Evolutionary conservation across 768 basidiomycete genomes (phyloP).

Genomic region (Jaapia argillacea): DNA sequence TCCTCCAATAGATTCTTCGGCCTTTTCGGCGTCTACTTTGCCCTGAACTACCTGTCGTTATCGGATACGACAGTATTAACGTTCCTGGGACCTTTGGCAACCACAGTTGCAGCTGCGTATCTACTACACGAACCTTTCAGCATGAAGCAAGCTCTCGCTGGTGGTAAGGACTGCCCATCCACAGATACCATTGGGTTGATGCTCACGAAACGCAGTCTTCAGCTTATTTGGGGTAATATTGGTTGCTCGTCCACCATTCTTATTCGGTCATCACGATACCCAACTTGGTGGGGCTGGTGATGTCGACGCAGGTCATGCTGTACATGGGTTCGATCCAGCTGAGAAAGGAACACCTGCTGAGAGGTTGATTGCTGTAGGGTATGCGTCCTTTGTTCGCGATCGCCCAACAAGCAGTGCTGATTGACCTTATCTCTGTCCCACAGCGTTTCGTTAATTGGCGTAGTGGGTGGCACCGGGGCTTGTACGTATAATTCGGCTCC

Average conservation of each 20-base stretch:
- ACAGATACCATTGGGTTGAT: background rate
- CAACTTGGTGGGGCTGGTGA: slow-evolving; percentile 30
- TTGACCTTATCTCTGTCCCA: background rate
- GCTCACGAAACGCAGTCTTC: slow-evolving; percentile 27
- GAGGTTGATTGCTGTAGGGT: slow-evolving; percentile 45
- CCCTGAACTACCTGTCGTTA: slow-evolving; percentile 64
- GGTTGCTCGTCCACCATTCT: slow-evolving; percentile 66
- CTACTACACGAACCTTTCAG: slow-evolving; percentile 53
- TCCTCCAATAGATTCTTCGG: slow-evolving; percentile 60
- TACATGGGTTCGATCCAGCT: no score
- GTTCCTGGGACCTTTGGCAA: slow-evolving; percentile 62
- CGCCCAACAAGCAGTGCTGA: background rate
- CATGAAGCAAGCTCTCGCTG: slow-evolving; percentile 44
- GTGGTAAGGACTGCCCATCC: slow-evolving; percentile 25
- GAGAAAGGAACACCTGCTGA: slow-evolving; percentile 17
- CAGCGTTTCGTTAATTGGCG: slow-evolving; percentile 59
- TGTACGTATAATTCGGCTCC: slow-evolving; percentile 29
- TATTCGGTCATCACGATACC: slow-evolving; percentile 69
- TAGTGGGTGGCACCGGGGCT: slow-evolving; percentile 55
- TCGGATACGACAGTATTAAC: slow-evolving; percentile 72
- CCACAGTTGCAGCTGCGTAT: slow-evolving; percentile 50
- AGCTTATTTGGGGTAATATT: slow-evolving; percentile 71
- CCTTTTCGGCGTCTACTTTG: slow-evolving; percentile 59
- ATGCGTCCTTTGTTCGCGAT: background rate
- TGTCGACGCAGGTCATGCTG: no score